A percentile compares a stretch with the other conserved stretches of the same genome.
These are phyloP conservation scores for Colletotrichum melonis DNA, from an alignment of 2,329 filamentous ascomycete species.

Conservation along the genomic window DNA sequence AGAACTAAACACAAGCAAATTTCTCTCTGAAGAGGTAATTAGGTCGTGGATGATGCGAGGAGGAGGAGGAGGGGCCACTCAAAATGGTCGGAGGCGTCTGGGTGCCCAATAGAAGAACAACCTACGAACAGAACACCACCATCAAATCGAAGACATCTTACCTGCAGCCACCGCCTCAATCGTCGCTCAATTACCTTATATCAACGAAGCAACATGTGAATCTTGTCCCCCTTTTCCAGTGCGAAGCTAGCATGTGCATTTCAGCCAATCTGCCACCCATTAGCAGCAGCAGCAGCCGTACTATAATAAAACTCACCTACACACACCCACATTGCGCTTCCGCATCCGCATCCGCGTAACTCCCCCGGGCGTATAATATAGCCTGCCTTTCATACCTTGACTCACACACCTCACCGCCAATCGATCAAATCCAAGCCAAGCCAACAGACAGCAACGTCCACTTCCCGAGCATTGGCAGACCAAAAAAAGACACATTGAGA, in stretches of 20 bases:
- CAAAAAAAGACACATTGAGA: too few species aligned
- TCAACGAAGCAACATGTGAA: conserved; percentile 2
- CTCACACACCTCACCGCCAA: conserved; percentile 14
- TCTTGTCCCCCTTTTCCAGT: background rate
- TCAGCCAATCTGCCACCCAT: background rate
- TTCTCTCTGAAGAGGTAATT: too few species aligned
- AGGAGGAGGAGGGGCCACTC: background rate
- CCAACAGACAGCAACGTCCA: background rate
- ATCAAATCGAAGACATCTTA: background rate
- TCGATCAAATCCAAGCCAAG: background rate
- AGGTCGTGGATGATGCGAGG: background rate
- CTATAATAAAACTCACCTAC: background rate
- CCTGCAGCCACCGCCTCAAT: background rate
- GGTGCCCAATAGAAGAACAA: background rate
- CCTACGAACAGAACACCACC: background rate
- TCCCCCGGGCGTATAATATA: background rate
- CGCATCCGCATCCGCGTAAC: background rate
- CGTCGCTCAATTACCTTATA: background rate
- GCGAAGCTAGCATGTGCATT: background rate
- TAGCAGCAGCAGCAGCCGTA: background rate
- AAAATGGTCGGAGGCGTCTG: background rate
- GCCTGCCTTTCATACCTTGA: background rate
- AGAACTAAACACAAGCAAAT: too few species aligned
- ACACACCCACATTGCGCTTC: background rate
- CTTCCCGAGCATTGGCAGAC: background rate